These are phyloP conservation scores for Guyanaporus albipodus DNA, from an alignment of 768 basidiomycete genomes.

Conservation along the genomic window DNA sequence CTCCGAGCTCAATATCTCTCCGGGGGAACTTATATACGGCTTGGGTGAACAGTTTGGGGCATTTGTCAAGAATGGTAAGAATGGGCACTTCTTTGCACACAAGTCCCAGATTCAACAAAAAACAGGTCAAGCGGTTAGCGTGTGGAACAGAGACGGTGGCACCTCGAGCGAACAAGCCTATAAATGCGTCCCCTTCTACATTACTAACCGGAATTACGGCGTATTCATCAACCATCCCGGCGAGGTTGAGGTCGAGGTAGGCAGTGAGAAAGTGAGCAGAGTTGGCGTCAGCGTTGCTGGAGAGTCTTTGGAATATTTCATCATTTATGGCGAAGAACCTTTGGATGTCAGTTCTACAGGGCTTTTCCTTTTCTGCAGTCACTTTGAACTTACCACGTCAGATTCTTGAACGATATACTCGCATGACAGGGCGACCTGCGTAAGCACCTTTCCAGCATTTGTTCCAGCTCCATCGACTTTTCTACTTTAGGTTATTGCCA, in stretches of 20 bases:
- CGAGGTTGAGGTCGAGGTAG: conserved; percentile 72
- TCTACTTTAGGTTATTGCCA: conserved; percentile 50
- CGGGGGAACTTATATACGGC: conserved; percentile 70
- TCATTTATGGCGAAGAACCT: conserved; percentile 67
- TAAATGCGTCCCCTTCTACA: conserved; percentile 66
- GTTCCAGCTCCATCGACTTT: not conserved
- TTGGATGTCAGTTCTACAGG: conserved; percentile 37
- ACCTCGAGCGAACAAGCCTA: conserved; percentile 67
- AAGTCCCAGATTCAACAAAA: conserved; percentile 8
- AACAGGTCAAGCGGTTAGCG: conserved; percentile 51
- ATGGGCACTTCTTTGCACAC: conserved; percentile 18
- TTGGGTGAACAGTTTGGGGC: conserved; percentile 73
- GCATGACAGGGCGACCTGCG: conserved; percentile 20
- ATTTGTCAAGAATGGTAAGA: conserved; percentile 69
- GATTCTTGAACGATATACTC: conserved; percentile 20
- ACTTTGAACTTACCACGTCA: conserved; percentile 3
- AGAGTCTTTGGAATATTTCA: conserved; percentile 61
- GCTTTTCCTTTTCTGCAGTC: not conserved
- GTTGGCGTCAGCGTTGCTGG: conserved; percentile 64
- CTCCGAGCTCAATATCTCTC: conserved; percentile 60
- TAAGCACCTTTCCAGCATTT: not conserved
- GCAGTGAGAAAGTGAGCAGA: conserved; percentile 60
- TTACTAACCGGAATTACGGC: conserved; percentile 68
- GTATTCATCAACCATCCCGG: conserved; percentile 75
- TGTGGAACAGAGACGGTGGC: conserved; percentile 77